Base-by-base conservation (phyloP, 2,329 filamentous ascomycete genomes). In the Fusarium longipes region DNA sequence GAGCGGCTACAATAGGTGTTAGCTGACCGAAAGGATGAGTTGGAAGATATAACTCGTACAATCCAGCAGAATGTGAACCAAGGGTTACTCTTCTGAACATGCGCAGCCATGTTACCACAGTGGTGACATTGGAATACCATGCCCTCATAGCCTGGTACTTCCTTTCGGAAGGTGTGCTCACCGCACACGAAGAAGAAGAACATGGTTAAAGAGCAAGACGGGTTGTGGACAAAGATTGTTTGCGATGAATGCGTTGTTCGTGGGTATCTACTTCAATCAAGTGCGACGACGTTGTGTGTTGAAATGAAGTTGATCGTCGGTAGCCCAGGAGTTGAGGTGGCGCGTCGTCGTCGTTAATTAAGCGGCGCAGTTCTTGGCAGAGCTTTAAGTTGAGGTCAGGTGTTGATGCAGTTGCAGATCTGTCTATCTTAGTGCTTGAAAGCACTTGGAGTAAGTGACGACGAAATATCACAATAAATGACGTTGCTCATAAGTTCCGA, bases 11-110 rank as follows among this genome's bases (percentile, higher is more conserved):
- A 30, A 38, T 38, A 3, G 11, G 7, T 18, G 40, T 75, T 65
- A 76, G 73, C 29, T 12, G 45, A 17, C 30, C 38, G 29, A 10
- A 22, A 45, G 8, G 30, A 51, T 42, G 10, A 10, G 11, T 11
- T n/a, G 22, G 15, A 24, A 32, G 15, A 27, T 44, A 22, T 9
- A 1, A 20, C 11, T 80, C 85, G 73, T 78, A 89, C 87, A 52
- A 93, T 79, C 78, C 91, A 93, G 82, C 91, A 93, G 74, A 93
- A 89, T 7, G 91, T 93, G 74, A 93, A 93, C 89, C 90, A 93
- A 39, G 88, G 87, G 60, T 89, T 83, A 59, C 83, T 84, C 77
- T 89, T 89, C 73, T 88, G 82, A 57, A 89, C 87, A 63, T 81
- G 82, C 15, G 82, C 88, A 4, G 83, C 82, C 78, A 85, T 87